phyloP scores from a whole-genome alignment of 306 rosid species.

The Cicer cuneatum region DNA sequence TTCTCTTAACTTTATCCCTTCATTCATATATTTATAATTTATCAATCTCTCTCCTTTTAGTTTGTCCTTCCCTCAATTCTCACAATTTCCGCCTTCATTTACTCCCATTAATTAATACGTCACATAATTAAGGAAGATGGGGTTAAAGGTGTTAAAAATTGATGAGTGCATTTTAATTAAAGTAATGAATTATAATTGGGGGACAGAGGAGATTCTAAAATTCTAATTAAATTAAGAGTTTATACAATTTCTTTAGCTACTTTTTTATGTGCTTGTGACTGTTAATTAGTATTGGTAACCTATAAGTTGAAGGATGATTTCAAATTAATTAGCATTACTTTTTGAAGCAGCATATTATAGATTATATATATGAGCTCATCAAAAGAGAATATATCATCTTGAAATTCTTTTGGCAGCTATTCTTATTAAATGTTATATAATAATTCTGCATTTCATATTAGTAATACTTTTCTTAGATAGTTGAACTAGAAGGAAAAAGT shows the following conservation, averaged over 20 bases:
- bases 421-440: not conserved
- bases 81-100: not conserved
- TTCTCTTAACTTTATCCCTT: not conserved
- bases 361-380: not conserved
- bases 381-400: not conserved
- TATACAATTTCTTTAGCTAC: not conserved
- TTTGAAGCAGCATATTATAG: not conserved
- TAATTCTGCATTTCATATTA: not conserved
- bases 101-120: not conserved
- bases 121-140: too few species aligned
- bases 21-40: not conserved
- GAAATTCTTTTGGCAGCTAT: not conserved
- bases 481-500: not conserved
- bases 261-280: not conserved
- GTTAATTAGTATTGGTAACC: not conserved
- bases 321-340: not conserved
- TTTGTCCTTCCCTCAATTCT: not conserved
- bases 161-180: not conserved
- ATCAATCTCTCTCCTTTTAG: not conserved
- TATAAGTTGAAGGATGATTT: not conserved
- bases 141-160: too few species aligned
- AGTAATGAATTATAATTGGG: not conserved
- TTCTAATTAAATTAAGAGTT: too few species aligned
- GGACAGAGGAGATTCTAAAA: too few species aligned
- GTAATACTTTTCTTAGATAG: not conserved